A percentile compares a stretch with the other conserved stretches of the same genome.
Evolutionary conservation across 1,284 basidiomycete genomes (phyloP).

Genomic region (Leccinum fallax): DNA sequence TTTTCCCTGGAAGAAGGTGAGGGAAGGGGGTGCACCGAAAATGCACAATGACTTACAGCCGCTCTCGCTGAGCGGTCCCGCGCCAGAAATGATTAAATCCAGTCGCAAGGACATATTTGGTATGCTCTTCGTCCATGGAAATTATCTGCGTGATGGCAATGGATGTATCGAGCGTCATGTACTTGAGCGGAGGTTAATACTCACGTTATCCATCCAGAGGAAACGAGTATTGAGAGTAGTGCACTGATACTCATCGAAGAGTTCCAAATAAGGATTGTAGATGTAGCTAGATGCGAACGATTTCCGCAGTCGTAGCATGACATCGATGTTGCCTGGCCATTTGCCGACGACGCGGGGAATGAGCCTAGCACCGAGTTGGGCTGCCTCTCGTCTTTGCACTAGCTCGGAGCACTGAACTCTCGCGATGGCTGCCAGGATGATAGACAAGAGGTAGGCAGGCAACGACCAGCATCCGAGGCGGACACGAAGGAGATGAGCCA

Average conservation of each 20-base stretch:
- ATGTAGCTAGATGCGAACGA: slow-evolving; percentile 61
- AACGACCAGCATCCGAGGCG: slow-evolving; percentile 32
- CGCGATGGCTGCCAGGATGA: slow-evolving; percentile 42
- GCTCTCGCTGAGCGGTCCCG: slow-evolving; percentile 60
- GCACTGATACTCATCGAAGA: slow-evolving; percentile 67
- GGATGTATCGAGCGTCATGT: not conserved
- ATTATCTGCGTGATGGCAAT: slow-evolving; percentile 50
- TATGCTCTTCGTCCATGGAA: slow-evolving; percentile 70
- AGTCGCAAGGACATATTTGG: slow-evolving; percentile 65
- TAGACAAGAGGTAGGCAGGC: slow-evolving; percentile 43
- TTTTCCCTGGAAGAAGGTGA: slow-evolving; percentile 50
- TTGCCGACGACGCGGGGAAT: slow-evolving; percentile 63
- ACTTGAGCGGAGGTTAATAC: slow-evolving; percentile 20
- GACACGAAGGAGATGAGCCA: slow-evolving; percentile 12
- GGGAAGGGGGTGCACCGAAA: not conserved
- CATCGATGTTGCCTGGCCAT: slow-evolving; percentile 75
- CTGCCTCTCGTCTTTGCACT: slow-evolving; percentile 46
- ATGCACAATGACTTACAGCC: slow-evolving; percentile 49
- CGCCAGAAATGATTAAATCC: slow-evolving; percentile 69
- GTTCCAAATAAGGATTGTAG: slow-evolving; percentile 58
- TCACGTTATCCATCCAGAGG: slow-evolving; percentile 65
- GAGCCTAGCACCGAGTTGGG: slow-evolving; percentile 48
- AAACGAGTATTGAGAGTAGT: slow-evolving; percentile 69
- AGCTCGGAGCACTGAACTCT: slow-evolving; percentile 40
- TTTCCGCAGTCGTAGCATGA: slow-evolving; percentile 56